Evolutionary conservation across 2,329 filamentous ascomycete genomes (phyloP), one percentile per base, ranked within the genome.

Genomic region (Pestalotiopsis sp.): DNA sequence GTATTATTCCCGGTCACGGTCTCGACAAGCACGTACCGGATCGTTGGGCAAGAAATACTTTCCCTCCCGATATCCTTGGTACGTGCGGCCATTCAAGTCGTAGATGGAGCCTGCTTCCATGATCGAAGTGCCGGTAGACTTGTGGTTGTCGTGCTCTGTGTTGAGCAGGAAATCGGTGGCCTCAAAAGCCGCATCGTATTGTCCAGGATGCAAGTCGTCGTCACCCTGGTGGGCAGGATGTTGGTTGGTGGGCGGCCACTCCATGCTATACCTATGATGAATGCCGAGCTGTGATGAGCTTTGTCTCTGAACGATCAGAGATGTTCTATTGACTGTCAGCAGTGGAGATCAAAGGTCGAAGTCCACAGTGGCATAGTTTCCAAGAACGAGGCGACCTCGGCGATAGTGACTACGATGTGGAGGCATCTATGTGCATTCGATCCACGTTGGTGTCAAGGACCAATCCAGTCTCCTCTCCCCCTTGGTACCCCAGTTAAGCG

Each of bases 1-100:
- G 23, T 23, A 23, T 23, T 23, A 23, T 23, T 2, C 3, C 23
- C 3, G 23, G 23, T 23, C 23, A 23, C 23, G 3, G 23, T 23
- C 23, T 23, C 23, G 23, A 23, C 23, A 23, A 23, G 23, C 14
- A 49, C 41, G n/a, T 58, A 61, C 66, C 4, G 52, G 27, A 27
- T 67, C 66, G 23, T 67, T 67, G 12, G 66, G 57, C 23, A 67
- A 20, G n/a, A 67, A 60, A 14, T 67, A 67, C 14, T 63, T 62
- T 14, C 58, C 66, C 17, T 67, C 38, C 6, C 38, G n/a, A 17
- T 62, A 67, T 11, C 65, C 59, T 52, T 67, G 66, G 20, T 62
- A 67, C 5, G 56, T 45, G 17, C 58, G 27, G 3, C 58, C 66
- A 14, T 61, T 62, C 38, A 41, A 4, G 38, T 67, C 66, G 17